Base-by-base conservation (phyloP, 2,329 filamentous ascomycete species). In the Alternaria triticina region DNA sequence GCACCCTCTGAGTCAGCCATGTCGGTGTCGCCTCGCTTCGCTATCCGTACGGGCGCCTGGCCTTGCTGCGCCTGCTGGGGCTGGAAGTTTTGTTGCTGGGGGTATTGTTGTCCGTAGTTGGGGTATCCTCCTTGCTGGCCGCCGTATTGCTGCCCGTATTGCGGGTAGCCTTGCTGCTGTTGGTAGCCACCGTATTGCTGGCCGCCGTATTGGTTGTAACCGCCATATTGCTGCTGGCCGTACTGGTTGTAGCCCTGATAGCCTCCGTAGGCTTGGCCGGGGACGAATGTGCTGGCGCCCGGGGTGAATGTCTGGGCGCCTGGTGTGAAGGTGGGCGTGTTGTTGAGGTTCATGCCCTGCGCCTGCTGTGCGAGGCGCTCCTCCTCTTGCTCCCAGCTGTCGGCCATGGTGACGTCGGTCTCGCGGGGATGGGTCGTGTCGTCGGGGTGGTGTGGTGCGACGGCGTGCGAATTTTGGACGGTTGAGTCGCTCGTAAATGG, bases 381-480 rank as follows among this genome's bases (percentile, higher is more conserved):
- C 74, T 94, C 91, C 85, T 97, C 93, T 83, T 98, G 94, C 92
- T 96, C 98, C 67, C 94, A 97, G 81, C 93, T 91, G 81, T 94
- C 90, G 74, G 94, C 91, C 94, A 97, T 97, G 57, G 61, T 74
- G 77, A 68, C 58, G 71, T 65, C 52, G 30, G 43, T 55, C n/a
- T 45, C 33, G 61, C 23, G 52, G 69, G 61, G 55, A 20, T 52
- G 11, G 6, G 20, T 52, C 49, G 45, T n/a, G 46, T 45, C 57
- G 49, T 56, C 57, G 61, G 57, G 54, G 57, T 45, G 58, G 58
- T 45, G 22, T 51, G 54, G 46, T 49, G 61, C 25, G 30, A 50
- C 15, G 40, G 28, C n/a, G 56, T 33, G 47, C 40, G 17, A 45
- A 17, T 50, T 49, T 40, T 54, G 23, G 49, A 28, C 12, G 25